A percentile compares a stretch with the other conserved stretches of the same genome.
Conservation (phyloP, 176 grass and related monocot species). For the Rhynchospora pubera region DNA sequence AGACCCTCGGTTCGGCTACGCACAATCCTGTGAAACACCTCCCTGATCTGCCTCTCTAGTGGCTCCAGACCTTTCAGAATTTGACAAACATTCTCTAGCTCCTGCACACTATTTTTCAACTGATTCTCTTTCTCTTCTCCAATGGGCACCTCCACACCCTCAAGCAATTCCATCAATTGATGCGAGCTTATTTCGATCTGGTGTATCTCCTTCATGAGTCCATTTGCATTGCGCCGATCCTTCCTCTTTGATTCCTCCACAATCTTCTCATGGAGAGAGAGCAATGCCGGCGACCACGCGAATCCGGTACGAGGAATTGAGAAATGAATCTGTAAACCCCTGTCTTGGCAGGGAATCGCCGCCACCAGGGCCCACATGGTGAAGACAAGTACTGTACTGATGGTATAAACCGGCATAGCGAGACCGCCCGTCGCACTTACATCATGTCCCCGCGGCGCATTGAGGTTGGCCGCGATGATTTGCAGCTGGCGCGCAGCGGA, state of each 20-base stretch:
- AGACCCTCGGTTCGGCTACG: slow-evolving; percentile 77
- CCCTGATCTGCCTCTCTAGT: slow-evolving; percentile 62
- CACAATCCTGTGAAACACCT: slow-evolving; percentile 94
- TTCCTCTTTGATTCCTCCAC: slow-evolving; percentile 77
- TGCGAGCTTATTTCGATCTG: slow-evolving; percentile 53
- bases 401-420: slow-evolving; percentile 46
- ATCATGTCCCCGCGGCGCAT: slow-evolving; percentile 57
- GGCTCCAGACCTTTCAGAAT: slow-evolving; percentile 59
- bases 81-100: slow-evolving; percentile 46
- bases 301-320: slow-evolving; percentile 45
- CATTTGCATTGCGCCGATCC: slow-evolving; percentile 68
- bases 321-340: slow-evolving; percentile 46
- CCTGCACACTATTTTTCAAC: slow-evolving; percentile 35
- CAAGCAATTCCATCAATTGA: slow-evolving; percentile 52
- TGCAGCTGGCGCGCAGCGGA: slow-evolving; percentile 87
- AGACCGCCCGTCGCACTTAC: slow-evolving; percentile 34
- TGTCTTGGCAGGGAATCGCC: slow-evolving; percentile 75
- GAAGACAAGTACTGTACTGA: slow-evolving; percentile 65
- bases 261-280: slow-evolving; percentile 66
- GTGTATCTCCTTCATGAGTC: slow-evolving; percentile 77
- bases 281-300: slow-evolving; percentile 57
- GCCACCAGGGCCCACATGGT: slow-evolving; percentile 72
- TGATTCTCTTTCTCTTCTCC: slow-evolving; percentile 42
- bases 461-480: slow-evolving; percentile 51
- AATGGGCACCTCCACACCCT: slow-evolving; percentile 26